phyloP scores from a whole-genome alignment of 306 rosid species.

The Vicia sativa region DNA sequence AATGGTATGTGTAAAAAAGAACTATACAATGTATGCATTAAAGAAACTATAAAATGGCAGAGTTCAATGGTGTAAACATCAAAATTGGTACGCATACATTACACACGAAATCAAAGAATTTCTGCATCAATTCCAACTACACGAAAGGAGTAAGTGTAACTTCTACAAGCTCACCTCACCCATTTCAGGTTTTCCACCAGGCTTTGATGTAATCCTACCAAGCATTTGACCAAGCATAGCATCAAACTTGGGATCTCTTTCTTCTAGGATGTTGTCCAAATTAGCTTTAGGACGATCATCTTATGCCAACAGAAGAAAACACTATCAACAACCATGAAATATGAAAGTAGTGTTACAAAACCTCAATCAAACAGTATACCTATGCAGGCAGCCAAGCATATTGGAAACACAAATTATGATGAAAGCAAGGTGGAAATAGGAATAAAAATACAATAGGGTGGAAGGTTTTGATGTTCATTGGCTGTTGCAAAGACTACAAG shows the following conservation, averaged over 20 bases:
- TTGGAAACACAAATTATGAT: slow-evolving; percentile 16
- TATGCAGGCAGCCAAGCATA: neutral
- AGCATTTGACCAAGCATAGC: slow-evolving; percentile 91
- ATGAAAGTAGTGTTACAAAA: slow-evolving; percentile 17
- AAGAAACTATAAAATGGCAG: no score
- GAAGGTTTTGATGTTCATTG: neutral
- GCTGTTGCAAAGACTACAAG: neutral
- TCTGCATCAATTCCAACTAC: slow-evolving; percentile 18
- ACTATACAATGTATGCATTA: no score
- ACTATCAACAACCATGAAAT: slow-evolving; percentile 35
- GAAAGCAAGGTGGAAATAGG: neutral
- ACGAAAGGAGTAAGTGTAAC: slow-evolving; percentile 5
- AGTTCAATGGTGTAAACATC: neutral
- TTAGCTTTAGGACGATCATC: slow-evolving; percentile 53
- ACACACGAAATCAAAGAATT: slow-evolving; percentile 9
- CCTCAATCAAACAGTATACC: slow-evolving; percentile 38
- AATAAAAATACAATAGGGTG: neutral
- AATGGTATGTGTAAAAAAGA: no score
- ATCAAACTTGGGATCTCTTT: no score
- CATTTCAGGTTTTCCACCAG: slow-evolving; percentile 91
- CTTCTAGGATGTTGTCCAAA: slow-evolving; percentile 66
- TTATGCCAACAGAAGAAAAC: slow-evolving; percentile 44
- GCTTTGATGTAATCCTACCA: slow-evolving; percentile 78
- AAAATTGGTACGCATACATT: neutral
- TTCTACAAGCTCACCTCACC: slow-evolving; percentile 76